These are phyloP conservation scores for Ormosia semicastrata DNA, from an alignment of 306 rosid genomes.

Conservation along the genomic window DNA sequence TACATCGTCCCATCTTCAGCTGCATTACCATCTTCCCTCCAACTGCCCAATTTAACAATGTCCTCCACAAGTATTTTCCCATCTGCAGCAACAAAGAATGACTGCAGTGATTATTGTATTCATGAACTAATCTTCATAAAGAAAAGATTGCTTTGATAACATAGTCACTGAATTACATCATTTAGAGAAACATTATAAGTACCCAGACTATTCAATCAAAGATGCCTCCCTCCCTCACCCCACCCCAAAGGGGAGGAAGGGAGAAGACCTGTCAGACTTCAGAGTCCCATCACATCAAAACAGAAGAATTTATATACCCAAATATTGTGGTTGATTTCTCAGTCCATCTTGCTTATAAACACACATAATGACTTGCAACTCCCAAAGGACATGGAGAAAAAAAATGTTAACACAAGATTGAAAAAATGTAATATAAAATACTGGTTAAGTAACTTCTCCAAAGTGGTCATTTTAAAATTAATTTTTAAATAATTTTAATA, in stretches of 20 bases:
- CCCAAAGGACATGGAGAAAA: not conserved
- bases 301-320: not conserved
- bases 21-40: conserved; percentile 60
- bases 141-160: not conserved
- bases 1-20: conserved; percentile 43
- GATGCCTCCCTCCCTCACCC: not conserved
- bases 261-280: not conserved
- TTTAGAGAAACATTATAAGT: not conserved
- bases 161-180: not conserved
- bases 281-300: not conserved
- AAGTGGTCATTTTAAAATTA: not conserved
- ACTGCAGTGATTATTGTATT: conserved; percentile 12
- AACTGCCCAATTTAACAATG: conserved; percentile 80
- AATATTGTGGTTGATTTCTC: not conserved
- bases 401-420: not conserved
- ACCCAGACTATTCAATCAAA: not conserved
- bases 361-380: not conserved
- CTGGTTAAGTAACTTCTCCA: not conserved
- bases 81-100: conserved; percentile 48
- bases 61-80: conserved; percentile 97
- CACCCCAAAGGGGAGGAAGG: not conserved
- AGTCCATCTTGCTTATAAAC: not conserved
- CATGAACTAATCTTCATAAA: conserved; percentile 6
- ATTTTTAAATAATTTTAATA: not conserved
- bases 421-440: not conserved